A percentile compares a stretch with the other conserved stretches of the same genome.
phyloP scores from a whole-genome alignment of 208 protist species.

The Entamoeba dispar region DNA sequence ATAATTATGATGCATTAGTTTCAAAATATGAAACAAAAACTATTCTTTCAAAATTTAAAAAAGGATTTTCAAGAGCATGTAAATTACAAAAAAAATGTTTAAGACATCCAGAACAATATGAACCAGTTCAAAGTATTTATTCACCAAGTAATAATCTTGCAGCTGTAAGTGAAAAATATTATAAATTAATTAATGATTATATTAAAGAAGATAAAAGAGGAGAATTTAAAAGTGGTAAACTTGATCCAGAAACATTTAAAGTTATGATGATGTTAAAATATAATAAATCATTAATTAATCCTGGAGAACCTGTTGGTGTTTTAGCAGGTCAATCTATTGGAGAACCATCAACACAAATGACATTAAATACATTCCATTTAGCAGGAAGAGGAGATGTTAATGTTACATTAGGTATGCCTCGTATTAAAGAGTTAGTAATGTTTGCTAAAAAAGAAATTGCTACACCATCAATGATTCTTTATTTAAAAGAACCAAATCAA shows the following conservation, averaged over 20 bases:
- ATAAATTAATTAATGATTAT: constrained; percentile 27
- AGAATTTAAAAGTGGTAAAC: neutral
- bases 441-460: constrained; percentile 49
- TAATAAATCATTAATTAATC: constrained; percentile 30
- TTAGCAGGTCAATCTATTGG: constrained; percentile 84
- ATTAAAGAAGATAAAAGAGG: neutral
- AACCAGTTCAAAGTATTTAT: constrained; percentile 18
- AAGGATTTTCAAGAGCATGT: neutral
- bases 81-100: neutral
- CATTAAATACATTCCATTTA: constrained; percentile 98
- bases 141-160: constrained; percentile 26
- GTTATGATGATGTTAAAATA: constrained; percentile 39
- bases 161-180: constrained; percentile 28
- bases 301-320: constrained; percentile 80
- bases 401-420: constrained; percentile 95
- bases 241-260: constrained; percentile 1
- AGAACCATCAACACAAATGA: constrained; percentile 99
- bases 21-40: neutral
- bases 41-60: neutral
- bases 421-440: constrained; percentile 91
- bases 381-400: constrained; percentile 90
- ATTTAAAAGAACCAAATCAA: neutral
- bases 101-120: constrained; percentile 9
- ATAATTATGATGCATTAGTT: constrained; percentile 33
- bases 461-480: constrained; percentile 52